Base-by-base conservation (phyloP, 2,329 filamentous ascomycete species). In the Teratosphaeria gauchensis region DNA sequence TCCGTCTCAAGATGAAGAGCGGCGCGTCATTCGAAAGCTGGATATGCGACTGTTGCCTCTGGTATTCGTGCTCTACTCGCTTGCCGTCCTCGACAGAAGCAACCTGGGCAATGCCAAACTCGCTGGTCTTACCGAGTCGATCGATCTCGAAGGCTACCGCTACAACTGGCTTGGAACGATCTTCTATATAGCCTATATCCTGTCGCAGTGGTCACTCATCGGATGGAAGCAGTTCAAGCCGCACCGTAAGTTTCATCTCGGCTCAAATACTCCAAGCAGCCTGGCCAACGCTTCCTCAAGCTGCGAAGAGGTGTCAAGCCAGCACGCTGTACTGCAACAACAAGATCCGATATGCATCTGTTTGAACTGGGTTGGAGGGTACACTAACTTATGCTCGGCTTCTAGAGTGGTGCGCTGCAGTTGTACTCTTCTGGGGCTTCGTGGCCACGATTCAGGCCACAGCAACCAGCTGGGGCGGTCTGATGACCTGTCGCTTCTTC, bases 191-290 rank as follows among this genome's bases (percentile, higher is more conserved):
- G 82, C 81, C 4, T 84, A 85, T 64, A 80, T 84, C 57, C 65
- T 77, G 1, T 85, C 84, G 64, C 82, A 84, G 73, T 84, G 81
- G 82, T 82, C 81, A 1, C 70, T 84, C 19, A 77, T 85, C 56
- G 69, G 69, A 28, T 72, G 69, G 69, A 72, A 72, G 53, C 66
- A 69, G 21, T 72, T 72, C 64, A 64, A 64, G 31, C 68, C 70
- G 1, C 60, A 57, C 28, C 16, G 55, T 51, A 31, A 42, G 38
- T 38, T 19, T 38, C 2, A 35, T 19, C 12, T 28, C 21, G 19
- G n/a, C 30, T 19, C 11, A 3, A n/a, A 28, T 51, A 24, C 24
- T 8, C 12, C 11, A 55, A 28, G 16, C 12, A 28, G 38, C n/a
- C 21, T 38, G 14, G 33, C 14, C 33, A 11, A 35, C 33, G 33